These are phyloP conservation scores for Blyttiomyces sp. DNA, from an alignment of 371 early-diverging fungal genomes.

Conservation along the genomic window DNA sequence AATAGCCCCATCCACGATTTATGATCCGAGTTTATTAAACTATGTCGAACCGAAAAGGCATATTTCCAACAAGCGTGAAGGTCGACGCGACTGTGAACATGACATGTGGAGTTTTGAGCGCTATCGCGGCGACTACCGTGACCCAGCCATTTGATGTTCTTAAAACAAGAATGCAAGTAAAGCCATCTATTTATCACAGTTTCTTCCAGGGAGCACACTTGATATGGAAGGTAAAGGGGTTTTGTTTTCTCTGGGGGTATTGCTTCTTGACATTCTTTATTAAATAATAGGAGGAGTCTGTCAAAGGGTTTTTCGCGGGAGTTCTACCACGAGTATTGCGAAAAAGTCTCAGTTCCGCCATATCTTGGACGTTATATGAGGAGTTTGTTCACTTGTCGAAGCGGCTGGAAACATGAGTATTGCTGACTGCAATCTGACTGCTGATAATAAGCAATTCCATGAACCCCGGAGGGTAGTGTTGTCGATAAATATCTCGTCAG, in stretches of 20 bases:
- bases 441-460: too few species aligned
- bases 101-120: constrained; percentile 61
- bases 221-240: constrained; percentile 55
- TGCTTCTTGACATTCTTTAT: neutral
- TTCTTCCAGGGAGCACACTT: constrained; percentile 59
- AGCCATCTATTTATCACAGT: constrained; percentile 69
- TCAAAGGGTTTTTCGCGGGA: constrained; percentile 80
- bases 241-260: neutral
- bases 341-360: constrained; percentile 85
- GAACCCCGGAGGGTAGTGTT: too few species aligned
- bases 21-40: too few species aligned
- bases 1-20: too few species aligned
- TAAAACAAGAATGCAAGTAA: constrained; percentile 89
- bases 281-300: constrained; percentile 59
- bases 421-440: too few species aligned
- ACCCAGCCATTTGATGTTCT: constrained; percentile 95
- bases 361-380: constrained; percentile 93
- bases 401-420: too few species aligned
- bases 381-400: constrained; percentile 38
- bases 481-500: too few species aligned
- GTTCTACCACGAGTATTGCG: constrained; percentile 78
- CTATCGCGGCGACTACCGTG: constrained; percentile 70
- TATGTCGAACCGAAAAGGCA: too few species aligned
- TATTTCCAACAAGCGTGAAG: too few species aligned
- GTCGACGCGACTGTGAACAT: constrained; percentile 22